Evolutionary conservation across 208 protist genomes (phyloP).

Genomic region (Wallacemonas sp.): DNA sequence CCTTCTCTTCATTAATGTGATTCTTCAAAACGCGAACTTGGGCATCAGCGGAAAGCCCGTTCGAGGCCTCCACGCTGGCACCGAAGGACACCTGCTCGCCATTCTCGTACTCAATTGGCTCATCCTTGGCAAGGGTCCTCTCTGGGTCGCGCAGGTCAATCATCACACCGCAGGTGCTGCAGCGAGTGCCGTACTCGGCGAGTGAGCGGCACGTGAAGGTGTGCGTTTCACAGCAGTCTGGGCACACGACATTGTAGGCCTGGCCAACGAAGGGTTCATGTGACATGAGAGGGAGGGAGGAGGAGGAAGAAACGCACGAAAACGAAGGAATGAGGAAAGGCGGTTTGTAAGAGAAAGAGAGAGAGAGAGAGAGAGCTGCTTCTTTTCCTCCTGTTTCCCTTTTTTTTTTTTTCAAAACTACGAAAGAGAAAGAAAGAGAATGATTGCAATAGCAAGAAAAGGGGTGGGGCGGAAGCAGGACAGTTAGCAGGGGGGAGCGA

Average conservation of each 20-base stretch:
- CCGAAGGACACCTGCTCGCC: constrained; percentile 38
- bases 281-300: constrained; percentile 17
- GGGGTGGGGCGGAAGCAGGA: too few relatives aligned
- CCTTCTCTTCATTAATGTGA: constrained; percentile 48
- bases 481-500: too few relatives aligned
- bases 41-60: constrained; percentile 43
- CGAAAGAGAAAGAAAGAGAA: too few relatives aligned
- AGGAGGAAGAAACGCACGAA: background rate
- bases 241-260: constrained; percentile 71
- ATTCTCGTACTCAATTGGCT: constrained; percentile 5
- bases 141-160: constrained; percentile 74
- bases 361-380: too few relatives aligned
- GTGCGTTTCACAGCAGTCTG: constrained; percentile 57
- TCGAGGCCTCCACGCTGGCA: constrained; percentile 57
- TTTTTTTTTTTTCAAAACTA: too few relatives aligned
- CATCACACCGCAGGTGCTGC: constrained; percentile 51
- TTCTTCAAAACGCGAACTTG: constrained; percentile 56
- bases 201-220: constrained; percentile 57
- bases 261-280: constrained; percentile 42
- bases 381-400: too few relatives aligned
- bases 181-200: constrained; percentile 57
- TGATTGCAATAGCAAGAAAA: too few relatives aligned
- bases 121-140: constrained; percentile 46
- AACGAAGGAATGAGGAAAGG: background rate
- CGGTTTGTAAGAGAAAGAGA: too few relatives aligned